These are phyloP conservation scores for Wickerhamiella sergipiensis DNA, from an alignment of 805 yeast genomes.

Conservation along the genomic window DNA sequence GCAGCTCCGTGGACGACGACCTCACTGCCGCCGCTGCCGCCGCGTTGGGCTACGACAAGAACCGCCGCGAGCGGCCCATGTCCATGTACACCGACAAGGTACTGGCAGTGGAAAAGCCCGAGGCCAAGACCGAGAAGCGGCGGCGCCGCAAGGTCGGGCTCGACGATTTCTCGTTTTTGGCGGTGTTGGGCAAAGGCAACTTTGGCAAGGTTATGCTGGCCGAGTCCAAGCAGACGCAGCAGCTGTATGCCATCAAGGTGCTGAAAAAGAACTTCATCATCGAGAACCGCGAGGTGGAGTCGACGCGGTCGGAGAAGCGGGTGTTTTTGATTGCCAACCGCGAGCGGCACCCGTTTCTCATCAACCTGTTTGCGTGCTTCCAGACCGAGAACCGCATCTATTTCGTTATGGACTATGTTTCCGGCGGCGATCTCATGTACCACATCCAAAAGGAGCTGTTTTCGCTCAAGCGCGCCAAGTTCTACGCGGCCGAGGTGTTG, in stretches of 20 bases:
- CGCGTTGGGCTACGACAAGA: neutral
- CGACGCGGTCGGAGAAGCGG: slow-evolving; percentile 86
- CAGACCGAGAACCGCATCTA: slow-evolving; percentile 96
- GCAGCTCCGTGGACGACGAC: neutral
- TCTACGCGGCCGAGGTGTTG: slow-evolving; percentile 92
- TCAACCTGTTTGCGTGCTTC: slow-evolving; percentile 86
- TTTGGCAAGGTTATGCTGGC: slow-evolving; percentile 98
- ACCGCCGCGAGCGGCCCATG: slow-evolving; percentile 1
- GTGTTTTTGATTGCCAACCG: slow-evolving; percentile 75
- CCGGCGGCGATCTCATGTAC: slow-evolving; percentile 99
- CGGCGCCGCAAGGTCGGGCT: slow-evolving; percentile 44
- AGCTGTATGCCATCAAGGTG: slow-evolving; percentile 89
- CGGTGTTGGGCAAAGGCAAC: slow-evolving; percentile 95
- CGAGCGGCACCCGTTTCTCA: slow-evolving; percentile 83
- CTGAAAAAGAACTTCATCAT: slow-evolving; percentile 90
- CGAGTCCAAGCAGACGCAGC: slow-evolving; percentile 69
- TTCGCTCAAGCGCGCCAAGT: slow-evolving; percentile 84
- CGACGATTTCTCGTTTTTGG: slow-evolving; percentile 87
- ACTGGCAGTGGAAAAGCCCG: neutral
- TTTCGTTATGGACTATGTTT: slow-evolving; percentile 95
- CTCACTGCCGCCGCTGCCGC: slow-evolving; percentile 1
- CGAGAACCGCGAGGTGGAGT: slow-evolving; percentile 91
- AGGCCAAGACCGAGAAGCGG: neutral
- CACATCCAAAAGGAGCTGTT: slow-evolving; percentile 90
- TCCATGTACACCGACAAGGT: neutral